Evolutionary conservation across 495 filamentous ascomycete genomes (phyloP).

Genomic region (Hyaloscypha hepaticicola): DNA sequence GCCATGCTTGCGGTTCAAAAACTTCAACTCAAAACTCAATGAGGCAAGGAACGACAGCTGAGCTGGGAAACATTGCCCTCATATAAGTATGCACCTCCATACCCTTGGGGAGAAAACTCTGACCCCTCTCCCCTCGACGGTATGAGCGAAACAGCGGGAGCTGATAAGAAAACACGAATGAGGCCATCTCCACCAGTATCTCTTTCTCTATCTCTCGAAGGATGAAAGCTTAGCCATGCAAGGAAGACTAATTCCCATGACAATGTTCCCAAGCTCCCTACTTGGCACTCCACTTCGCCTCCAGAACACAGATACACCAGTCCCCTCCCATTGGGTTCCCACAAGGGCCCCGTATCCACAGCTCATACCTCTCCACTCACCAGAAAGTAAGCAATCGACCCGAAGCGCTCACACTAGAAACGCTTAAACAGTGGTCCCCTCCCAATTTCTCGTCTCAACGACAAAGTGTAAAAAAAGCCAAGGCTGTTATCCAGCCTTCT

Average conservation of each 20-base stretch:
- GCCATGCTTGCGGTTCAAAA: slow-evolving; percentile 15
- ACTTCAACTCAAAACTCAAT: not conserved
- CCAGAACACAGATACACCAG: not conserved
- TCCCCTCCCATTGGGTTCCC: not conserved
- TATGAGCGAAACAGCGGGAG: slow-evolving; percentile 4
- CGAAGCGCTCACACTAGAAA: not conserved
- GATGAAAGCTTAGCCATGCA: not conserved
- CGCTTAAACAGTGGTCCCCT: not conserved
- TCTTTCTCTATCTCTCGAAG: not conserved
- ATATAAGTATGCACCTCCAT: not conserved
- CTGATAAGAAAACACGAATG: slow-evolving; percentile 10
- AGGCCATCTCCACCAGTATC: not conserved
- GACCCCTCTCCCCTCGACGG: not conserved
- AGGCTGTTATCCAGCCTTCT: slow-evolving; percentile 18
- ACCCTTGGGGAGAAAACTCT: not conserved
- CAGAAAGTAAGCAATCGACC: not conserved
- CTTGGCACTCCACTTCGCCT: not conserved
- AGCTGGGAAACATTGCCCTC: not conserved
- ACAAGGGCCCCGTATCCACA: not conserved
- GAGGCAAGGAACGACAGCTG: not conserved
- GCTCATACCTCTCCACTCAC: not conserved
- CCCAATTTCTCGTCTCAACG: not conserved
- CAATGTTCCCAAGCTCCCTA: slow-evolving; percentile 4
- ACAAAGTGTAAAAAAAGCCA: not conserved
- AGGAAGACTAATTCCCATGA: slow-evolving; percentile 17